Base-by-base conservation (phyloP, 2,329 filamentous ascomycete genomes). In the Colletotrichum aenigma region DNA sequence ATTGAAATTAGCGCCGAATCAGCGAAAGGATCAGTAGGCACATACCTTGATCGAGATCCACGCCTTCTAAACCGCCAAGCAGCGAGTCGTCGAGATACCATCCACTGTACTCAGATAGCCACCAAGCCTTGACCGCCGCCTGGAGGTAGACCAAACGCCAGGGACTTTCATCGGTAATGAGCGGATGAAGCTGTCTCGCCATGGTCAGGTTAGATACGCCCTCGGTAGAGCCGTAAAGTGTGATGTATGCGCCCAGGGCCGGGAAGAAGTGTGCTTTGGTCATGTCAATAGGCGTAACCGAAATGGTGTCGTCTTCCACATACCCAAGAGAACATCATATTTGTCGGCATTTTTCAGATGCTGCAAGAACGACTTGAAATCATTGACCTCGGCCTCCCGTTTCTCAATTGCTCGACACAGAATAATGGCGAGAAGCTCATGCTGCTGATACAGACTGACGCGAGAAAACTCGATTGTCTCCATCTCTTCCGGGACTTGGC, bases 61-160 rank as follows among this genome's bases (percentile, higher is more conserved):
- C 90, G 64, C 90, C 91, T 58, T 77, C 75, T 43, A 78, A 38
- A 21, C 66, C 72, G 16, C 75, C 77, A n/a, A 78, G 68, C 18
- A 77, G 67, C 24, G 91, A 90, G 79, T 93, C 91, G 79, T 98
- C 95, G 74, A 95, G 89, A 82, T 96, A 98, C 88, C 95, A 95
- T 4, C 95, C 95, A 78, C 95, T 97, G 85, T 98, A 98, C 81
- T 98, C 96, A 36, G 95, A 93, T 62, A 98, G 90, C 97, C 97
- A 99, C 90, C 95, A 96, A 6, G 94, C 91, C 70, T 92, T 90
- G 15, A 96, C 90, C 5, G 95, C 94, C 61, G 96, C 95, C 79
- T 96, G 94, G 15, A 98, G 89, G 79, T 93, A 94, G 18, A 93
- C 88, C 52, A 98, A 83, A 26, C 90, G 88, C 94, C 96, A 98